Conservation (phyloP, 495 filamentous ascomycete genomes). For the Diplogelasinospora grovesii region DNA sequence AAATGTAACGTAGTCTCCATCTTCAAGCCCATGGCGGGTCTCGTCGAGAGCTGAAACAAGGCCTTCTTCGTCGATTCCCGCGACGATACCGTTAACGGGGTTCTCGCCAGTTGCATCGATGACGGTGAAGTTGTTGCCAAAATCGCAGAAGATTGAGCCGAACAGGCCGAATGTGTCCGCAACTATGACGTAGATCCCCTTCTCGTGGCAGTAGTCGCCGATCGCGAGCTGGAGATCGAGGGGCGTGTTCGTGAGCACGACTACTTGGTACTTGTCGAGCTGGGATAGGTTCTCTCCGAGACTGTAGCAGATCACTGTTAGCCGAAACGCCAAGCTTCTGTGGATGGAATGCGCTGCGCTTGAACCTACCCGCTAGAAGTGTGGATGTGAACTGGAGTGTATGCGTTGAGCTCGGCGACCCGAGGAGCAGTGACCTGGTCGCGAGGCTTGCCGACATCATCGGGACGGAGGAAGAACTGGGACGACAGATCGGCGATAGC, state of each 20-base stretch:
- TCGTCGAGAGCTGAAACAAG: constrained; percentile 93
- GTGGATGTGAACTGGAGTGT: constrained; percentile 80
- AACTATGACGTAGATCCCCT: constrained; percentile 83
- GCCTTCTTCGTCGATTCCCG: constrained; percentile 79
- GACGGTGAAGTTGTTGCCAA: constrained; percentile 85
- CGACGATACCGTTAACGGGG: constrained; percentile 81
- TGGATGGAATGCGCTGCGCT: not conserved
- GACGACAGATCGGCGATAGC: constrained; percentile 82
- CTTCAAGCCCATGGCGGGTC: constrained; percentile 88
- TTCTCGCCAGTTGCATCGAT: constrained; percentile 89
- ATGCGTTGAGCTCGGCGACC: constrained; percentile 92
- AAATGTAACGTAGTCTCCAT: constrained; percentile 95
- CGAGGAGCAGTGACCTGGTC: constrained; percentile 80
- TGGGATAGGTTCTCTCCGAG: constrained; percentile 64
- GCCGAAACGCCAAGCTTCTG: not conserved
- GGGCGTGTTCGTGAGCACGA: constrained; percentile 82
- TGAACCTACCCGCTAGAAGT: constrained; percentile 39
- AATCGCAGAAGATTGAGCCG: constrained; percentile 94
- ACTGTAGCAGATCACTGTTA: constrained; percentile 27
- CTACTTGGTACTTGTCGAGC: constrained; percentile 81
- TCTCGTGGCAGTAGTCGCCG: constrained; percentile 86
- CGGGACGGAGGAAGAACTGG: constrained; percentile 87
- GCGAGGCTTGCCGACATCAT: constrained; percentile 89
- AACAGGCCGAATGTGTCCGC: constrained; percentile 90
- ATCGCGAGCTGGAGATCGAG: constrained; percentile 72